Base-by-base conservation (phyloP, 2,329 filamentous ascomycete genomes). In the Alternaria novae-zelandiae region DNA sequence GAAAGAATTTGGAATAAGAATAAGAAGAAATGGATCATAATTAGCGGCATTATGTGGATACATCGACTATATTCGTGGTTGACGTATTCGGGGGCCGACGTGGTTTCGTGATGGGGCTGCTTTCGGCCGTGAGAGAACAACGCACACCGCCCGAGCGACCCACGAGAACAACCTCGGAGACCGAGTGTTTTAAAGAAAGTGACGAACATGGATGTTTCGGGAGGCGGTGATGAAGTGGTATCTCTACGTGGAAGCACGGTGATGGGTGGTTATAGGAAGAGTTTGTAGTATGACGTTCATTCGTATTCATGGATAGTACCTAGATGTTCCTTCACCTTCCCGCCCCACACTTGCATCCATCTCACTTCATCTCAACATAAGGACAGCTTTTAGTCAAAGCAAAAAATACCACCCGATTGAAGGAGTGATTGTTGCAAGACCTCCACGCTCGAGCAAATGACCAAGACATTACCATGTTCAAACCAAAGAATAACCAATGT, bases 391-490 rank as follows among this genome's bases (percentile, higher is more conserved):
- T 65, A 26, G 28, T 12, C 30, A 44, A 36, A 20, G 51, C 23
- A 30, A 43, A 43, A 61, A 45, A 61, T 26, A 54, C 61, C 64
- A 46, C 46, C 21, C 53, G 21, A 23, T 47, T 30, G 21, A 63
- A 57, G 13, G n/a, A 60, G 20, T 28, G 60, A 60, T 58, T 36
- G 54, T 58, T 44, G 45, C 54, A 61, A 59, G 41, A 61, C 57
- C 47, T 53, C 45, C 26, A 23, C 43, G 26, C 43, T 49, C 30
- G 30, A 32, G 56, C 50, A 47, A 32, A 30, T 41, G 17, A 17
- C 57, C 56, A 61, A 51, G 47, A 59, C 63, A 64, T 65, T 66
- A 61, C 55, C 53, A 45, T 50, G 26, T 32, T 59, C 61, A 50
- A 58, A 36, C 59, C 57, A 63, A 57, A 61, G 15, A 54, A 36